Evolutionary conservation across 108 stramenopile species (phyloP), one percentile per base, ranked within the genome.

Genomic region (Asterionellopsis glacialis): DNA sequence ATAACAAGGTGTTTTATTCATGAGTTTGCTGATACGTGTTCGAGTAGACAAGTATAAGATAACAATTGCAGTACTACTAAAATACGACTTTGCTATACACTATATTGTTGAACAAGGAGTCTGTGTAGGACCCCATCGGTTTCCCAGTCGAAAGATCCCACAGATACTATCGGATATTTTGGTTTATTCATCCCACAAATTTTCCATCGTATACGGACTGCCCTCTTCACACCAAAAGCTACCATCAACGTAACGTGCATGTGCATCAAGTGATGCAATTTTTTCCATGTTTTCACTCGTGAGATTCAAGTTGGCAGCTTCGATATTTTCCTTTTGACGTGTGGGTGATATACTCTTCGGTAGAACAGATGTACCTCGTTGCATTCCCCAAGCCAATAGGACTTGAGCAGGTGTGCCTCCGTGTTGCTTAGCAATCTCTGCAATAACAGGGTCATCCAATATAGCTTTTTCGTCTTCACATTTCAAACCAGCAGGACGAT

Each of bases 371-470:
- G 67, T 67, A 50, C 74, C 72, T 39, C 77, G 56, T 42, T 79
- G 67, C 16, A 84, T 18, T 0, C 72, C 85, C 91, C 87, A 92
- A 39, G 75, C 61, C 59, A 92, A 68, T 51, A 85, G 70, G 16
- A 84, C 70, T 70, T 88, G 86, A 11, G 81, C 91, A 13, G 82
- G 76, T 11, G 86, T 82, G 1, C 44, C 53, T 11, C 54, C 57
- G 21, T 61, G 52, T 59, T 73, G 38, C 44, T 63, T 45, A 0
- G 91, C 85, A 21, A 85, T 47, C 0, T 42, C 55, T 13, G 70
- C 16, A 15, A 94, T 76, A 13, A 75, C 73, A 28, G 72, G 61
- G 11, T 73, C 61, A 47, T 74, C 55, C 27, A 70, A 52, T 26
- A 77, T 59, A 10, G 24, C 15, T 14, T 49, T 28, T 55, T 41